Evolutionary conservation across 257 asterid genomes (phyloP).

Genomic region (Solanum gandarillasii): DNA sequence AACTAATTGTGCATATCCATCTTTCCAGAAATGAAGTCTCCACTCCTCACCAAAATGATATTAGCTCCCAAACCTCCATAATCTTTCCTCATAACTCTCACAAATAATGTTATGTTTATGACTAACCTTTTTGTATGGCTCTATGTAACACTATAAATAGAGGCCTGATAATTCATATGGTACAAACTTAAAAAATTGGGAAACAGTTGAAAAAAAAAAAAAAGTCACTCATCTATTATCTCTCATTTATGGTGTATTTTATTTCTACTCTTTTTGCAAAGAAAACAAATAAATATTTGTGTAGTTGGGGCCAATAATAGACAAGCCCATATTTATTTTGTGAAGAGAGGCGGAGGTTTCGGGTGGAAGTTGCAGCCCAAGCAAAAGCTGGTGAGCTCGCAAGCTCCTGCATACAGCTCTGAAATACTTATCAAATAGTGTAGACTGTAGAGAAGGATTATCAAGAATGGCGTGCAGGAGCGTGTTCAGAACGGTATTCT

Average conservation of each 20-base stretch:
- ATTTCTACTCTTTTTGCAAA: background rate
- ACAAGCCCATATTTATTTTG: background rate
- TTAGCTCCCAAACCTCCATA: background rate
- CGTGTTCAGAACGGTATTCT: slow-evolving; percentile 36
- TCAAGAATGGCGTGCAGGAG: slow-evolving; percentile 54
- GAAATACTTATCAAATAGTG: background rate
- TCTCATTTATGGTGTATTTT: background rate
- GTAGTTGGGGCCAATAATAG: background rate
- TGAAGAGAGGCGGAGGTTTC: background rate
- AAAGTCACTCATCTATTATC: background rate
- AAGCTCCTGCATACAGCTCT: background rate
- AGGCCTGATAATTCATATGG: background rate
- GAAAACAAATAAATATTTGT: background rate
- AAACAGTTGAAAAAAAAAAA: background rate
- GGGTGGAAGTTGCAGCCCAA: background rate
- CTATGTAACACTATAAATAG: background rate
- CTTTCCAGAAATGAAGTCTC: background rate
- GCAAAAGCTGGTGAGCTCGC: background rate
- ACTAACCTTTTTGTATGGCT: background rate
- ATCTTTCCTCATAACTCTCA: background rate
- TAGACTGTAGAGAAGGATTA: background rate
- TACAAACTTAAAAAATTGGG: background rate
- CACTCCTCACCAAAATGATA: background rate
- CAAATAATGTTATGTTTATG: background rate
- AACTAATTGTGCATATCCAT: background rate